Base-by-base conservation (phyloP, 78 protist genomes). In the slime mould (Dictyostelium discoideum) region DNA sequence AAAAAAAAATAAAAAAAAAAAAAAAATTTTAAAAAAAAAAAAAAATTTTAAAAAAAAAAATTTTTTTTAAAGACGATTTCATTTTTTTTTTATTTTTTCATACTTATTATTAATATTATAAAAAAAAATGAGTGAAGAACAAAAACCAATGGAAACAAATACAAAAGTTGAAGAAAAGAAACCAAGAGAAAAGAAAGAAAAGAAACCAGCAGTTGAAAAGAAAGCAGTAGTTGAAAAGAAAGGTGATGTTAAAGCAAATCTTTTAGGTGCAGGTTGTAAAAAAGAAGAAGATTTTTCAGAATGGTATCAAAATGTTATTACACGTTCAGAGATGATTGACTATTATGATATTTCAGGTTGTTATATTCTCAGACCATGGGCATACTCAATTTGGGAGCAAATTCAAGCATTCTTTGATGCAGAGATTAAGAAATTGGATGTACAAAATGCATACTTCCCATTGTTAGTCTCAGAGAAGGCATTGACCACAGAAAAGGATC, bases 371-470 rank as follows among this genome's bases (percentile, higher is more conserved):
- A 97, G 99, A 46, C 99, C 99, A 74, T 93, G 97, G 97, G 73
- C 99, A n/a, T 98, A 67, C 86, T 20, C 67, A 54, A 95, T 98
- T 50, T 98, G 99, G 99, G 98, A 98, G 76, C 37, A 72, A 26
- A 96, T 98, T 82, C 97, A 96, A 83, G 18, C 84, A 48, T 96
- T 84, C 46, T 93, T 96, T 44, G 97, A 96, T 74, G 69, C 50
- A 60, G 92, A 87, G 76, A 94, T 97, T 83, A 87, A 92, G 85
- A 84, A 67, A 77, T 46, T 94, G n/a, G 99, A 98, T 40, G 99
- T 99, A 46, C 84, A 97, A 92, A 98, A 98, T 69, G 92, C 97
- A 67, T 98, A 99, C 82, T 99, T 99, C 98, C 99, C 99, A 69
- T 85, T 98, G 92, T 98, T 99, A 18, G 99, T 99, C 72, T 80